phyloP scores from a whole-genome alignment of 352 stramenopile species.

The Phytophthora macrochlamydospora region DNA sequence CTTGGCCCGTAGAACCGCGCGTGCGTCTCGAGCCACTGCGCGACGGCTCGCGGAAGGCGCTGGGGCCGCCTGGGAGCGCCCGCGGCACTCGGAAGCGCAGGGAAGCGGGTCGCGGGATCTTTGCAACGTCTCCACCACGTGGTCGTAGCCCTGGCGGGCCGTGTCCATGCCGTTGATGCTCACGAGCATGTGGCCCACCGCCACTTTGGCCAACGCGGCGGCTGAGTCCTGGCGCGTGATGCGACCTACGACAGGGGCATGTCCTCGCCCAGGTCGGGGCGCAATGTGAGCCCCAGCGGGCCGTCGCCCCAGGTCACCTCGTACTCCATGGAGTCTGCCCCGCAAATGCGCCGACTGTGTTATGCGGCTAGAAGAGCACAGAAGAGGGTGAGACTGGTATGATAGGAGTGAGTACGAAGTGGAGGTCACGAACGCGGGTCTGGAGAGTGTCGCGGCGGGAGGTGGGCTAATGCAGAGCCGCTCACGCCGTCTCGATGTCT shows the following conservation, averaged over 20 bases:
- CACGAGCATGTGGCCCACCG: slow-evolving; percentile 88
- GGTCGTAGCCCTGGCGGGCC: slow-evolving; percentile 84
- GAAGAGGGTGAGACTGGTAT: too few relatives aligned
- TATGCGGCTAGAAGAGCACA: too few relatives aligned
- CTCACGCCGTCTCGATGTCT: too few relatives aligned
- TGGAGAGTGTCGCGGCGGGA: too few relatives aligned
- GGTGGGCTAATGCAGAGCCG: too few relatives aligned
- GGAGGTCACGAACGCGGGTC: too few relatives aligned
- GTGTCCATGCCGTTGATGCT: slow-evolving; percentile 90
- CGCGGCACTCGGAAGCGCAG: slow-evolving; percentile 85
- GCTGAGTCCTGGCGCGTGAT: slow-evolving; percentile 89
- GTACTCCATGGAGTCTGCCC: slow-evolving; percentile 71
- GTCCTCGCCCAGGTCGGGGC: slow-evolving; percentile 83
- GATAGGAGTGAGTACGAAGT: too few relatives aligned
- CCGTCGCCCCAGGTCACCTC: slow-evolving; percentile 87
- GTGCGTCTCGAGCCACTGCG: slow-evolving; percentile 34
- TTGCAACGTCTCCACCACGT: slow-evolving; percentile 83
- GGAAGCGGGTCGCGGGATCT: slow-evolving; percentile 77
- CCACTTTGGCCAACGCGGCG: slow-evolving; percentile 78
- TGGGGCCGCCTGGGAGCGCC: slow-evolving; percentile 31
- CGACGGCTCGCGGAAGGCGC: slow-evolving; percentile 35
- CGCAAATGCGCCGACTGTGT: too few relatives aligned
- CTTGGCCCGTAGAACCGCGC: slow-evolving; percentile 49
- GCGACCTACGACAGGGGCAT: slow-evolving; percentile 88
- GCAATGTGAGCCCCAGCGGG: slow-evolving; percentile 80